Conservation (phyloP, 805 yeast species). For the Candida corydali region DNA sequence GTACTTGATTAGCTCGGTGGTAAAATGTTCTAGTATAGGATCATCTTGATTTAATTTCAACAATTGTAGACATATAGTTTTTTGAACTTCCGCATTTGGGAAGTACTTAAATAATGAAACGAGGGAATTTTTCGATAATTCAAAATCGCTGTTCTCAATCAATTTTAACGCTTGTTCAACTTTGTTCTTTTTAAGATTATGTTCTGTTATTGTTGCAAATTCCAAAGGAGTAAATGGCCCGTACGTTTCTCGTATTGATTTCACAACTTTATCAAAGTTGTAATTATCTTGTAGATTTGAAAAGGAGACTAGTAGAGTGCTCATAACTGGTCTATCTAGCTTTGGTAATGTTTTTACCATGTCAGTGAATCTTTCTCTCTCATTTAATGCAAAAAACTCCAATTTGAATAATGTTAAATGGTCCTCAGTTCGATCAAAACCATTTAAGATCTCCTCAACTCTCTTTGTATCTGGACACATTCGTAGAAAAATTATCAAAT, state of each 20-base stretch:
- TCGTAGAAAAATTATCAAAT: not conserved
- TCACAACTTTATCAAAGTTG: constrained; percentile 26
- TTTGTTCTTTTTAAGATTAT: constrained; percentile 22
- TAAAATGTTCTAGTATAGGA: constrained; percentile 12
- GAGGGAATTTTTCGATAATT: constrained; percentile 24
- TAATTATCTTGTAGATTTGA: constrained; percentile 21
- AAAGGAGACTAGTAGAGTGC: constrained; percentile 29
- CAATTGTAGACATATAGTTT: not conserved
- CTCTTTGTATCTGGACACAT: constrained; percentile 1
- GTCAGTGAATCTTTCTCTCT: constrained; percentile 13
- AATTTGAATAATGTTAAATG: constrained; percentile 1
- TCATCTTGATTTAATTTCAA: constrained; percentile 13
- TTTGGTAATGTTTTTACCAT: constrained; percentile 21
- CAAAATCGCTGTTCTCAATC: constrained; percentile 15
- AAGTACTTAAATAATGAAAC: constrained; percentile 14
- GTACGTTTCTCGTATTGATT: constrained; percentile 21
- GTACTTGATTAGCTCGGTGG: constrained; percentile 16
- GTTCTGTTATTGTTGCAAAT: constrained; percentile 21
- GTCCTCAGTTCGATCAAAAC: not conserved
- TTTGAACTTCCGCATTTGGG: not conserved
- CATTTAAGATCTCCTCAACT: not conserved
- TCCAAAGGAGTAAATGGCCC: constrained; percentile 24
- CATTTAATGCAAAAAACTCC: constrained; percentile 2
- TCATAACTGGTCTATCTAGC: constrained; percentile 27
- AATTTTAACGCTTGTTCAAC: constrained; percentile 21